These are phyloP conservation scores for Fusarium mexicanum DNA, from an alignment of 2,329 filamentous ascomycete genomes.

Conservation along the genomic window DNA sequence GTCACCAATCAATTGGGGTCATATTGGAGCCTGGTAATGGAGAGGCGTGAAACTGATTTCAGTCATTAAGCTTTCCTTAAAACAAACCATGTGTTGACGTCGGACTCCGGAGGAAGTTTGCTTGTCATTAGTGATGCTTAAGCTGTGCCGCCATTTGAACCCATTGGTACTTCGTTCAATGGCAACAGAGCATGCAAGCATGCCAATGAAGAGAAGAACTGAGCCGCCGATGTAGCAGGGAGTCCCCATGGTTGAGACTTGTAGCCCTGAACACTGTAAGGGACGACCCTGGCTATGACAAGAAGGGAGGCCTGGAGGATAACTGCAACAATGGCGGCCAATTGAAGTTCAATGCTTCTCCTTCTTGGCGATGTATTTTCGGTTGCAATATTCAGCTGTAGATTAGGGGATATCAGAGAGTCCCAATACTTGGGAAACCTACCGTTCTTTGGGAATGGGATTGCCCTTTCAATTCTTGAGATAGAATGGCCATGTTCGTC, in stretches of 20 bases:
- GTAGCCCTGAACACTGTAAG: accelerated
- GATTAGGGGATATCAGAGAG: accelerated
- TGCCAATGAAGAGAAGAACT: not conserved
- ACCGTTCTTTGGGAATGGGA: too few relatives aligned
- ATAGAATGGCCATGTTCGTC: not conserved
- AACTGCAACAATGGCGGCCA: not conserved
- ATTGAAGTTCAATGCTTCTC: not conserved
- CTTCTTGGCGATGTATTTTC: not conserved
- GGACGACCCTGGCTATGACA: accelerated
- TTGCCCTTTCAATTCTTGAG: not conserved
- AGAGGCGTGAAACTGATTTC: too few relatives aligned
- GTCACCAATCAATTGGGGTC: too few relatives aligned
- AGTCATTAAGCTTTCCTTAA: not conserved
- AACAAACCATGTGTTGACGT: not conserved
- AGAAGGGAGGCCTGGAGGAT: not conserved
- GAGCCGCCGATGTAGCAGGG: not conserved
- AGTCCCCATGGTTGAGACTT: not conserved
- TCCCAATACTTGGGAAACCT: not conserved
- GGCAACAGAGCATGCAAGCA: not conserved
- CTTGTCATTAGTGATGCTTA: not conserved
- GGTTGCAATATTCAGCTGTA: not conserved
- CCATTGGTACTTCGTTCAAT: not conserved
- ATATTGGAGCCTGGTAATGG: not conserved
- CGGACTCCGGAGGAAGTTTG: too few relatives aligned
- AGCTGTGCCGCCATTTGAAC: not conserved